Conservation (phyloP, 2,329 filamentous ascomycete genomes). For the Microdochium nivale region DNA sequence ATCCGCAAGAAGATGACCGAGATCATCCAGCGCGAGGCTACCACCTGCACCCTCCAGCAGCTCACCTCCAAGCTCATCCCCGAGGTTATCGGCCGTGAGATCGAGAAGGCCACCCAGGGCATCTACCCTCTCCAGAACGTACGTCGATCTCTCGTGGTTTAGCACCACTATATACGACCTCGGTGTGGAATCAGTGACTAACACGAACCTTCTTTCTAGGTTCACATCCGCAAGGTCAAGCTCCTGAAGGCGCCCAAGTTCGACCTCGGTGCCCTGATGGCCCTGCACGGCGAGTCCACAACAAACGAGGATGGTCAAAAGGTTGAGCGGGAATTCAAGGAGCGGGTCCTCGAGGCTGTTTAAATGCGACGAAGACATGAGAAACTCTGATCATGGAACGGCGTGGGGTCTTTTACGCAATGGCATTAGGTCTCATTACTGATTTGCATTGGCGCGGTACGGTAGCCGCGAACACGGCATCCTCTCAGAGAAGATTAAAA, state of each 20-base stretch:
- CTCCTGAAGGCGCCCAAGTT: constrained; percentile 98
- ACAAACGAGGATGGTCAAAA: constrained; percentile 97
- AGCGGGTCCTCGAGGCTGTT: constrained; percentile 88
- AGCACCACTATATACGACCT: constrained; percentile 4
- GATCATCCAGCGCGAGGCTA: constrained; percentile 95
- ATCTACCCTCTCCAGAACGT: constrained; percentile 99
- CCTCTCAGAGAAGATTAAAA: constrained; percentile 21
- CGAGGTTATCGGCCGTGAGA: constrained; percentile 98
- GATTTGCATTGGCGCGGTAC: constrained; percentile 38
- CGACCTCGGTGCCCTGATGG: constrained; percentile 91
- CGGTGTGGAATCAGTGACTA: constrained; percentile 17
- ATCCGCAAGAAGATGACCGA: constrained; percentile 99
- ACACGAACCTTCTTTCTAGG: constrained; percentile 46
- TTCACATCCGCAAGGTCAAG: constrained; percentile 99
- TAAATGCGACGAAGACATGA: constrained; percentile 44
- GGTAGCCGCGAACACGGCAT: constrained; percentile 27
- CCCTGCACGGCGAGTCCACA: constrained; percentile 93
- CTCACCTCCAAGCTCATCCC: constrained; percentile 98
- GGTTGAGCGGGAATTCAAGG: constrained; percentile 99
- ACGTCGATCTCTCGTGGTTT: constrained; percentile 25
- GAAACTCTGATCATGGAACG: constrained; percentile 29
- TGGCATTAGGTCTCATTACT: constrained; percentile 37
- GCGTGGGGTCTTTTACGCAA: constrained; percentile 35
- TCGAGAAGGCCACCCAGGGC: constrained; percentile 98
- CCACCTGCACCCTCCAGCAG: constrained; percentile 89